Percentiles rank a stretch among this genome's conserved stretches.
Evolutionary conservation across 2,329 filamentous ascomycete genomes (phyloP).

Genomic region (Fusarium acutatum): DNA sequence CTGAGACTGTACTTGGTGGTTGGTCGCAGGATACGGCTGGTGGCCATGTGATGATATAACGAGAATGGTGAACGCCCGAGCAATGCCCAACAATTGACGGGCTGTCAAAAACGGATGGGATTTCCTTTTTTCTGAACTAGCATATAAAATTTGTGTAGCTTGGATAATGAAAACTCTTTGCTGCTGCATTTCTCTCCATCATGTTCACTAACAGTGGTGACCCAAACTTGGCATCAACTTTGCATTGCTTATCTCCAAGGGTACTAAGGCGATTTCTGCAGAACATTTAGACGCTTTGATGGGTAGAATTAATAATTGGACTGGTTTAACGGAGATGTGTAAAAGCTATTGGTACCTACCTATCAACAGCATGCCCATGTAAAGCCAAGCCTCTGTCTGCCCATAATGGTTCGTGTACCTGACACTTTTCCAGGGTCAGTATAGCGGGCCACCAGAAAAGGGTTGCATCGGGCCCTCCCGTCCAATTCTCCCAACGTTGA

Average conservation of each 20-base stretch:
- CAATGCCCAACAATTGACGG: constrained; percentile 30
- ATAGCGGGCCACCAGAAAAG: background rate
- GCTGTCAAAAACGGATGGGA: constrained; percentile 24
- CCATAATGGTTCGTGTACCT: background rate
- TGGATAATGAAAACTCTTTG: constrained; percentile 23
- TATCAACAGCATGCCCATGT: background rate
- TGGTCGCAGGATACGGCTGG: constrained; percentile 25
- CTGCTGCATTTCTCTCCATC: constrained; percentile 9
- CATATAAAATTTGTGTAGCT: constrained; percentile 31
- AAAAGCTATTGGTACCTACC: no score
- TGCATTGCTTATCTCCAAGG: background rate
- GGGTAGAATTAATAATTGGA: background rate
- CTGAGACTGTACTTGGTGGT: constrained; percentile 7
- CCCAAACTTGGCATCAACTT: background rate
- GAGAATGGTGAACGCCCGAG: constrained; percentile 25
- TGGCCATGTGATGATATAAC: constrained; percentile 33
- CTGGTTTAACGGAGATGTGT: background rate
- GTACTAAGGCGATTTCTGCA: background rate
- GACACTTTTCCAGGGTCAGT: constrained; percentile 11
- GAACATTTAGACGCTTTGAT: background rate
- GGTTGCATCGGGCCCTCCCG: constrained; percentile 4
- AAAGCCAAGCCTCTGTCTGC: constrained; percentile 13
- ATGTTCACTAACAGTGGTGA: no score
- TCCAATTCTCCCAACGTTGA: constrained; percentile 1
- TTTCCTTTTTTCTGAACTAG: constrained; percentile 23